Evolutionary conservation across 345 rosid species (phyloP).

Genomic region (Euphorbia tirucalli): DNA sequence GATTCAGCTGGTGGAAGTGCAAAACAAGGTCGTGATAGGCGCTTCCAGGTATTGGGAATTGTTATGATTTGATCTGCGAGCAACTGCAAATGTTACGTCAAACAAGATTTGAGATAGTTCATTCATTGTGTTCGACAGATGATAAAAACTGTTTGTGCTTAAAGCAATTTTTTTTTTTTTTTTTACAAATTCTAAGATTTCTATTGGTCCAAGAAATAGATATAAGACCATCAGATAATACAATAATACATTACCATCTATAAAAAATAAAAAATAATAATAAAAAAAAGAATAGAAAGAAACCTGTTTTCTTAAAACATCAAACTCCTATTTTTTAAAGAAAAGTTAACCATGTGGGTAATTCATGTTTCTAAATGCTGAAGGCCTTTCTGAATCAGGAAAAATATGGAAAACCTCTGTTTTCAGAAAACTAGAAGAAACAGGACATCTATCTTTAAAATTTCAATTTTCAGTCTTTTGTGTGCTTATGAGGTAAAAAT

Average conservation of each 20-base stretch:
- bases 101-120: neutral
- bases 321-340: neutral
- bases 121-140: neutral
- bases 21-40: conserved; percentile 97
- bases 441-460: neutral
- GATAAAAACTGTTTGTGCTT: neutral
- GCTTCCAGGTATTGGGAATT: conserved; percentile 70
- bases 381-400: neutral
- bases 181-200: neutral
- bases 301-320: neutral
- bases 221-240: neutral
- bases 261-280: too few relatives aligned
- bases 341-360: neutral
- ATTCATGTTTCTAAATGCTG: neutral
- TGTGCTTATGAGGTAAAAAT: neutral
- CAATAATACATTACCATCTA: neutral
- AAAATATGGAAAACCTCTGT: neutral
- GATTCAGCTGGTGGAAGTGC: conserved; percentile 99
- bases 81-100: conserved; percentile 5
- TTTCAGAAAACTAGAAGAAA: neutral
- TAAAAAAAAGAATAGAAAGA: neutral
- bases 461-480: neutral
- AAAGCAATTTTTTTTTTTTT: neutral
- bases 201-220: neutral
- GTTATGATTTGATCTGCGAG: neutral